Evolutionary conservation across 1,284 basidiomycete species (phyloP).

Genomic region (Malassezia arunalokei): DNA sequence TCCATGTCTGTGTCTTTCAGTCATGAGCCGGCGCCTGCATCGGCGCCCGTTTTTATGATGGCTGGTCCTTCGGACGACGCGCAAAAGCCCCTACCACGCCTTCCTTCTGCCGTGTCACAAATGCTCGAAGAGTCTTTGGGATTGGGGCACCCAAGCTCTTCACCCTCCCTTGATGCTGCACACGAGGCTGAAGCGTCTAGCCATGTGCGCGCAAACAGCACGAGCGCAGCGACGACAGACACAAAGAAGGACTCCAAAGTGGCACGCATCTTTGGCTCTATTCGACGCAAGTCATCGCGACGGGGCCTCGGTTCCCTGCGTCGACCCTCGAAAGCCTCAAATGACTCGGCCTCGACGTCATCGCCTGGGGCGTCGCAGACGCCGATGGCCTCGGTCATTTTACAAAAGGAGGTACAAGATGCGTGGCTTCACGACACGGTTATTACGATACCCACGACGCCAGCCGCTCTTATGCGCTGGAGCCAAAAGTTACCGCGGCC

Average conservation of each 20-base stretch:
- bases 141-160: not conserved
- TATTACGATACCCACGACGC: slow-evolving; percentile 17
- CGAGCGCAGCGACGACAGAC: not conserved
- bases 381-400: not conserved
- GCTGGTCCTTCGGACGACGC: not conserved
- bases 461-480: slow-evolving; percentile 31
- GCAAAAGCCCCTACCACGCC: not conserved
- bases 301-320: not conserved
- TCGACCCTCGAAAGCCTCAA: not conserved
- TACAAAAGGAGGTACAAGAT: not conserved
- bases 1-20: not conserved
- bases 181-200: not conserved
- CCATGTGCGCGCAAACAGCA: not conserved
- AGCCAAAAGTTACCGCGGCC: slow-evolving; percentile 24
- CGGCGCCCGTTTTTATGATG: not conserved
- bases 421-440: not conserved
- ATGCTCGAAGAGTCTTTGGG: not conserved
- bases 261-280: slow-evolving; percentile 14
- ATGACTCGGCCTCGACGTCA: not conserved
- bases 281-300: slow-evolving; percentile 17
- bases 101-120: not conserved
- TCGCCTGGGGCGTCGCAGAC: not conserved
- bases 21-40: not conserved
- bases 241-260: slow-evolving; percentile 3
- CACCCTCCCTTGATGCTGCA: not conserved